Base-by-base conservation (phyloP, 2,329 filamentous ascomycete genomes). In the Pestalotiopsis sp. region DNA sequence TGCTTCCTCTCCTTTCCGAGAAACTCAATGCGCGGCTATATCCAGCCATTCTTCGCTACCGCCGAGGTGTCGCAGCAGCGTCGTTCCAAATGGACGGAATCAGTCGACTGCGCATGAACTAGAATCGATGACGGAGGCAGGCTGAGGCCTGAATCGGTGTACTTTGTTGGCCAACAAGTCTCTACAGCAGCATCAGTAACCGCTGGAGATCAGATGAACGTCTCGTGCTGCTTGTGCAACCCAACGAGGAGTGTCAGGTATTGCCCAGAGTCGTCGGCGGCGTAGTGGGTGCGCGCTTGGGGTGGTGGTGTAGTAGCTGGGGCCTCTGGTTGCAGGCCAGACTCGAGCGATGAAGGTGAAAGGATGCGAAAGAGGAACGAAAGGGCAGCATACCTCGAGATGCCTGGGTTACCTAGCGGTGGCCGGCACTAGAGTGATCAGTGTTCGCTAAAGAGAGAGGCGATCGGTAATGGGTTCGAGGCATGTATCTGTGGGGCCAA, bases 1-100 rank as follows among this genome's bases (percentile, higher is more conserved):
- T 79, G 74, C 87, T 90, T 69, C 87, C 87, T 79, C 89, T 84
- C 75, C 89, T 82, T 75, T 89, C 88, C 9, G 88, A 89, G 74
- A 91, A 87, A 78, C 88, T 88, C 72, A 88, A 80, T 45, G 88
- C 85, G 75, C 83, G 82, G 65, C 79, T 77, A 71, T 85, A 85
- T 58, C 79, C 78, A 68, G 80, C 77, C 84, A 86, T 86, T 27
- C 52, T 49, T 31, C 9, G 61, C 39, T 25, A 36, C 31, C 27
- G 25, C 31, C 31, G 59, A 20, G 59, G 5, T 62, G 59, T 20
- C 38, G 27, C 27, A 62, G 59, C 59, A n/a, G 36, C 31, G n/a
- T 62, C 27, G 59, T 36, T 39, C 27, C 27, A 62, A 39, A 25
- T 45, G 20, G 38, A 49, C 36, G 25, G 12, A 36, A 36, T 23